phyloP scores from a whole-genome alignment of 371 early-diverging fungal species.

The Mortierella sp. region DNA sequence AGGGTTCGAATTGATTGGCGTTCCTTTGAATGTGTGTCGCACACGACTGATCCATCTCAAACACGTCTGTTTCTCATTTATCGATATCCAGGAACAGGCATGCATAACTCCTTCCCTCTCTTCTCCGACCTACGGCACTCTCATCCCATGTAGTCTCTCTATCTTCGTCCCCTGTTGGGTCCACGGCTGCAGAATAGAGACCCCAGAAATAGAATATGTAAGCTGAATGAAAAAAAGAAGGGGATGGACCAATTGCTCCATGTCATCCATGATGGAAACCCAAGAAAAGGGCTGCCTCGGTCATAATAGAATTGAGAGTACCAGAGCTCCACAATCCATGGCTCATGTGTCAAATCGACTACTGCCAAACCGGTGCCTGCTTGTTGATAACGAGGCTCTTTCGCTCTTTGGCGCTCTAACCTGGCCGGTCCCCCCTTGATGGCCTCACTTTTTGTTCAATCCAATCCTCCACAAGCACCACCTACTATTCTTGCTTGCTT shows the following conservation, averaged over 20 bases:
- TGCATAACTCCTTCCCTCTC: neutral
- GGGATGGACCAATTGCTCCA: too few species aligned
- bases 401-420: neutral
- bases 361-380: too few species aligned
- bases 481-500: neutral
- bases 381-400: too few species aligned
- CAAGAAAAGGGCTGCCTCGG: neutral
- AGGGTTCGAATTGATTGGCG: neutral
- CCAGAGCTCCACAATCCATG: too few species aligned
- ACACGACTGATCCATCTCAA: neutral
- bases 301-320: too few species aligned
- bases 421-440: neutral
- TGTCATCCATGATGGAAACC: too few species aligned
- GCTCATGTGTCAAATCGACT: too few species aligned
- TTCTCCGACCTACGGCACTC: neutral
- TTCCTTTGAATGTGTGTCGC: neutral
- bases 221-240: neutral
- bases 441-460: neutral
- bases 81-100: neutral
- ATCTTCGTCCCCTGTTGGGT: neutral
- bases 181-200: neutral
- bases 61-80: neutral
- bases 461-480: neutral
- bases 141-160: neutral
- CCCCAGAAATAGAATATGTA: conserved; percentile 8